These are phyloP conservation scores for Elasticomyces elasticus DNA, from an alignment of 495 filamentous ascomycete genomes.

Conservation along the genomic window DNA sequence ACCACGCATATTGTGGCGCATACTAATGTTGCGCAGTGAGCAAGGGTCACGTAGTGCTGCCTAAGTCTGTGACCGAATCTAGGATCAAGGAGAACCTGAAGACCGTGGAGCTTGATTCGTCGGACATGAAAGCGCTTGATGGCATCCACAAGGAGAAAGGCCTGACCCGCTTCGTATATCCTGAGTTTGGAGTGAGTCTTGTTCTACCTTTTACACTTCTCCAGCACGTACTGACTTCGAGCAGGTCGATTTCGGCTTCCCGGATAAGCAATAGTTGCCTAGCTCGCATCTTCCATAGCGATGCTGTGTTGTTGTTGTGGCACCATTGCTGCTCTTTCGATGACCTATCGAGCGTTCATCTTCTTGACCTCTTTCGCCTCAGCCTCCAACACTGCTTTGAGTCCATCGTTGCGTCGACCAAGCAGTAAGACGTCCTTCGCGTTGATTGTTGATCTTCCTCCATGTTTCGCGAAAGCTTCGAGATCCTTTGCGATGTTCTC, in stretches of 20 bases:
- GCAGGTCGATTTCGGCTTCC: conserved; percentile 23
- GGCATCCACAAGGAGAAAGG: conserved; percentile 51
- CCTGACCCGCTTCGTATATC: conserved; percentile 63
- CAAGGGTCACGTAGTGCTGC: conserved; percentile 61
- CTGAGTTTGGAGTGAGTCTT: conserved; percentile 56
- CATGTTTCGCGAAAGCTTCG: conserved; percentile 55
- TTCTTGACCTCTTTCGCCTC: conserved; percentile 26
- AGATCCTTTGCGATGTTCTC: conserved; percentile 41
- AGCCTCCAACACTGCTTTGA: conserved; percentile 37
- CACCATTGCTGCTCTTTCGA: no score
- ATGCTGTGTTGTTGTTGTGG: no score
- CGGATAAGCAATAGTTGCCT: conserved; percentile 15
- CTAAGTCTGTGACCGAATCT: conserved; percentile 67
- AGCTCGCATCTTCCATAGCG: not conserved
- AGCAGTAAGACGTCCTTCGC: conserved; percentile 83
- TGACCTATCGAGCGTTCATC: conserved; percentile 4
- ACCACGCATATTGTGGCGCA: conserved; percentile 16
- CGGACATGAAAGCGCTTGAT: conserved; percentile 55
- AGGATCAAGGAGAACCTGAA: conserved; percentile 66
- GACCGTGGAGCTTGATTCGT: conserved; percentile 54
- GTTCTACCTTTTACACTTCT: not conserved
- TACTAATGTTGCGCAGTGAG: conserved; percentile 40
- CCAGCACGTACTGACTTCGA: not conserved
- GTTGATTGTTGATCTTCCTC: conserved; percentile 63
- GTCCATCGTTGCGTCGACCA: conserved; percentile 71